Base-by-base conservation (phyloP, 2,329 filamentous ascomycete species). In the Aureobasidium leucospermi region DNA sequence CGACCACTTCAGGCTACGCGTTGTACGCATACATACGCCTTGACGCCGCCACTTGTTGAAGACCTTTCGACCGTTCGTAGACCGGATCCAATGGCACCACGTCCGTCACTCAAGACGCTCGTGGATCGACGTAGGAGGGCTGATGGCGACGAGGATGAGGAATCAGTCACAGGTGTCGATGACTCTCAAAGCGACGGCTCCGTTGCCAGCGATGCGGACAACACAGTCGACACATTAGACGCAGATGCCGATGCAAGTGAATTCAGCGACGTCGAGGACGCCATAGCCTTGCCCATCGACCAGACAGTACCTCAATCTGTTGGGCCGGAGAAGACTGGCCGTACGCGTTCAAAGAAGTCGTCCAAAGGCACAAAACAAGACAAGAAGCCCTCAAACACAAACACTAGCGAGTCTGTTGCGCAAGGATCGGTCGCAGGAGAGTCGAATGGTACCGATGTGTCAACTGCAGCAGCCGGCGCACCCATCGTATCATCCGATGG, bases 71-170 rank as follows among this genome's bases (percentile, higher is more conserved):
- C 52, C n/a, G 16, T 13, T 31, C 13, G 31, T 19, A 36, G 34
- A 38, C 6, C 41, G 36, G 41, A 9, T 11, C n/a, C 57, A 46
- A 83, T 82, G 79, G 77, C 76, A 69, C 72, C 76, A 59, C 81
- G 83, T 34, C 9, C 43, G 16, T 65, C 67, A 69, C 82, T 84
- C 73, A 85, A 81, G 75, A 86, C 85, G 74, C 73, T 84, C 67
- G 81, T 87, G 72, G 84, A 84, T 70, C 83, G 83, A 66, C 83
- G 86, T 68, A 84, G 86, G 71, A 83, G 85, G 66, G 80, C 85
- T 65, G 85, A 85, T 72, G 85, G 89, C 68, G 86, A 89, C 70
- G 85, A 81, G 66, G 86, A 88, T 67, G 86, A 88, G 65, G 73
- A 76, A 63, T 70, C 68, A 41, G 66, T 81, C 62, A 76, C 75